Percentiles rank a stretch among this genome's conserved stretches.
These are phyloP conservation scores for Umbellularia californica DNA, from an alignment of 164 flowering plant species.

Conservation along the genomic window DNA sequence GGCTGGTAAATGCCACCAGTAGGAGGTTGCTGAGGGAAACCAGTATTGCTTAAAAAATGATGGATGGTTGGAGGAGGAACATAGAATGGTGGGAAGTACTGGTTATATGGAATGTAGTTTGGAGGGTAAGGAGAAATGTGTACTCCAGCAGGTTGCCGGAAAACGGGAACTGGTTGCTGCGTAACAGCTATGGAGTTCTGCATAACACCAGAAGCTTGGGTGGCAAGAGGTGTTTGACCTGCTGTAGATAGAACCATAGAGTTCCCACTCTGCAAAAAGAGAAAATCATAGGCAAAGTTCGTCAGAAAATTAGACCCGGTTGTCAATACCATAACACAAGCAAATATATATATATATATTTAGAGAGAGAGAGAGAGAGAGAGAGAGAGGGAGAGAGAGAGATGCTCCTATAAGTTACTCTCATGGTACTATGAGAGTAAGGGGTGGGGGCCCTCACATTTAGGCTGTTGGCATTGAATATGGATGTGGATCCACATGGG, in stretches of 20 bases:
- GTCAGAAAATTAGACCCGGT: neutral
- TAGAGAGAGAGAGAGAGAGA: too few relatives aligned
- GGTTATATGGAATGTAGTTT: constrained; percentile 66
- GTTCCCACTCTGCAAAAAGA: constrained; percentile 53
- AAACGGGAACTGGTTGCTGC: constrained; percentile 75
- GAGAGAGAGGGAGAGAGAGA: too few relatives aligned
- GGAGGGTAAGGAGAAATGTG: constrained; percentile 73
- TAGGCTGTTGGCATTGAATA: too few relatives aligned
- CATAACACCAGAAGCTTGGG: constrained; percentile 74
- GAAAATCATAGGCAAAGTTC: neutral
- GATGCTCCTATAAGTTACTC: too few relatives aligned
- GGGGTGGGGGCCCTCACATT: too few relatives aligned
- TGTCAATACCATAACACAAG: neutral
- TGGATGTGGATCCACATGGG: too few relatives aligned
- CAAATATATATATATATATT: too few relatives aligned
- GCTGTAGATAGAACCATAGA: constrained; percentile 54
- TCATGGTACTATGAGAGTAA: too few relatives aligned
- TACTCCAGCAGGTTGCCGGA: constrained; percentile 70
- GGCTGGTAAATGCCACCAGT: constrained; percentile 53
- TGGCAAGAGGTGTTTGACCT: constrained; percentile 55
- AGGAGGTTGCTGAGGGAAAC: constrained; percentile 61
- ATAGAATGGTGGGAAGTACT: constrained; percentile 68
- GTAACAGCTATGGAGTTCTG: constrained; percentile 63
- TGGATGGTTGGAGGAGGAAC: constrained; percentile 72
- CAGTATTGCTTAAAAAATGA: constrained; percentile 65